These are phyloP conservation scores for Nephelium lappaceum DNA, from an alignment of 345 rosid species.

Conservation along the genomic window DNA sequence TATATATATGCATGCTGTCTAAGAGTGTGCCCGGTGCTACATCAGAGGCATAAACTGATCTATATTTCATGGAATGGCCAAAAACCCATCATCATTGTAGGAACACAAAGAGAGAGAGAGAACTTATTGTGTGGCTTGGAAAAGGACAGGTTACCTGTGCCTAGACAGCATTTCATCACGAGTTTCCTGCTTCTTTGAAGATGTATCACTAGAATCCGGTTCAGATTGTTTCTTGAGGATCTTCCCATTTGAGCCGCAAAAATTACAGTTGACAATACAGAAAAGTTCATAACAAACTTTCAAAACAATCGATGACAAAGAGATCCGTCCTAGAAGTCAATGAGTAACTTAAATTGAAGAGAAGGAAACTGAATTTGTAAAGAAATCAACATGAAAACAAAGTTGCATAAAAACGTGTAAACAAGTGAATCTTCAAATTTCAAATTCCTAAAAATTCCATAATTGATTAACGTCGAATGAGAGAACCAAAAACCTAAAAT, in stretches of 20 bases:
- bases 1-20: no score
- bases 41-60: no score
- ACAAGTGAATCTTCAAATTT: neutral
- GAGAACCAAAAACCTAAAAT: neutral
- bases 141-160: constrained; percentile 46
- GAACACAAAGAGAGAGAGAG: neutral
- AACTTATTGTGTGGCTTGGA: neutral
- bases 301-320: neutral
- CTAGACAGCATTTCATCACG: constrained; percentile 67
- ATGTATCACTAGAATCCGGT: constrained; percentile 23
- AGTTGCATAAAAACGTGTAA: neutral
- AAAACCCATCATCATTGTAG: neutral
- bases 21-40: no score
- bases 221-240: constrained; percentile 35
- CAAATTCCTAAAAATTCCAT: neutral
- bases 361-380: neutral
- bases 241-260: constrained; percentile 43
- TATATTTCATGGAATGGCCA: constrained; percentile 5
- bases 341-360: neutral
- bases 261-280: neutral
- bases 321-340: neutral
- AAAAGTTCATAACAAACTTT: neutral
- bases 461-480: neutral
- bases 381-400: neutral
- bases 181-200: constrained; percentile 39